Evolutionary conservation across 306 rosid genomes (phyloP).

Genomic region (Cicer arietinum): DNA sequence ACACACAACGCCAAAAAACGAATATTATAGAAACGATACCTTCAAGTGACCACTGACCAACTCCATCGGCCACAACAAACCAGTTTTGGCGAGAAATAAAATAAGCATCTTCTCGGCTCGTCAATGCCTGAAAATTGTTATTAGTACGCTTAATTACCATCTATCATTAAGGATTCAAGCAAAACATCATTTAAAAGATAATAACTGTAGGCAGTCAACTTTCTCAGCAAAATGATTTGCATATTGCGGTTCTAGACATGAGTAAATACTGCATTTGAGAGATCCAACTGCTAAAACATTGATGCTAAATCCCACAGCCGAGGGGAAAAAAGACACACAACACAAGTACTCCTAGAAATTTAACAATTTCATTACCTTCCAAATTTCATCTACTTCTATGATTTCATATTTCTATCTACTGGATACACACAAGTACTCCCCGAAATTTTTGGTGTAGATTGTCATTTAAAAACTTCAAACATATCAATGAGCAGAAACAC

Average conservation of each 20-base stretch:
- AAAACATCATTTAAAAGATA: conserved; percentile 14
- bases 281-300: conserved; percentile 15
- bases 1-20: neutral
- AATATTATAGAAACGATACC: conserved; percentile 52
- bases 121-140: conserved; percentile 74
- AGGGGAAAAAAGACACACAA: neutral
- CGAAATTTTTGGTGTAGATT: neutral
- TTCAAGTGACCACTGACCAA: conserved; percentile 77
- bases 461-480: conserved; percentile 16
- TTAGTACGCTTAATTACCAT: conserved; percentile 50
- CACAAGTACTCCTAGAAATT: no score
- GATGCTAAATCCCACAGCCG: neutral
- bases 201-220: neutral
- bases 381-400: conserved; percentile 1
- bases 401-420: neutral
- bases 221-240: conserved; percentile 5
- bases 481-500: conserved; percentile 18
- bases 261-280: conserved; percentile 19
- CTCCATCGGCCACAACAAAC: conserved; percentile 87
- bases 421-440: conserved; percentile 26
- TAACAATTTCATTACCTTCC: conserved; percentile 1
- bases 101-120: conserved; percentile 75
- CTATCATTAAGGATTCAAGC: conserved; percentile 33
- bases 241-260: conserved; percentile 8
- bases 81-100: conserved; percentile 67